Base-by-base conservation (phyloP, 768 basidiomycete genomes). In the Suillus weaverae region DNA sequence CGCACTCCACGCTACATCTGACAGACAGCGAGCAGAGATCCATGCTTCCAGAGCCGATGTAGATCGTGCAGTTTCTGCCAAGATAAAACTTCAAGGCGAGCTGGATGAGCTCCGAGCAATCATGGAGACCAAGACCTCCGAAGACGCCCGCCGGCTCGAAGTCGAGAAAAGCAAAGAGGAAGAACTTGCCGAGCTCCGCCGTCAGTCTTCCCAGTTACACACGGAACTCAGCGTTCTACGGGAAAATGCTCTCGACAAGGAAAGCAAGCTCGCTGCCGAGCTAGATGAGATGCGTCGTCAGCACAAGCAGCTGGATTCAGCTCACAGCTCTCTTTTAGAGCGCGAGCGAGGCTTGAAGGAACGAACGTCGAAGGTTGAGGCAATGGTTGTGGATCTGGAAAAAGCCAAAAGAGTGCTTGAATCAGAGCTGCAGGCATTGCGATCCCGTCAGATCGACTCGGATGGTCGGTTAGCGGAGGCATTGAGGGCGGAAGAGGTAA, bases 111-210 rank as follows among this genome's bases (percentile, higher is more conserved):
- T 99, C 9, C 89, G 95, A 8, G 80, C 85, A n/a, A 79, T 92
- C 16, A 85, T 97, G 79, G 88, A 89, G 54, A 91, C 92, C 1
- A 97, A 95, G 75, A 85, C 89, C 0, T 89, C 88, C 32, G 95
- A 98, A 74, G 95, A 95, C 70, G 90, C 86, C 10, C 89, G 89
- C 36, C 86, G 92, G 20, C 85, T 83, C 39, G 92, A 97, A 72
- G 94, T 88, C 0, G 93, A 95, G 74, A 89, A 89, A 76, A 90
- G 91, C 76, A 93, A 89, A 70, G 95, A 98, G 68, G 82, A 86
- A 53, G 97, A 99, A 75, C 86, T 98, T 13, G 74, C 78, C 0
- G 83, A 88, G 36, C 81, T 99, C 7, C 88, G 95, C 26, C 71
- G 73, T 11, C 89, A 94, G 70, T 84, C 85, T 26, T 71, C 73